Evolutionary conservation across 139 green algal genomes (phyloP), one percentile per base, ranked within the genome.

Genomic region (Astrephomene gubernaculifera): DNA sequence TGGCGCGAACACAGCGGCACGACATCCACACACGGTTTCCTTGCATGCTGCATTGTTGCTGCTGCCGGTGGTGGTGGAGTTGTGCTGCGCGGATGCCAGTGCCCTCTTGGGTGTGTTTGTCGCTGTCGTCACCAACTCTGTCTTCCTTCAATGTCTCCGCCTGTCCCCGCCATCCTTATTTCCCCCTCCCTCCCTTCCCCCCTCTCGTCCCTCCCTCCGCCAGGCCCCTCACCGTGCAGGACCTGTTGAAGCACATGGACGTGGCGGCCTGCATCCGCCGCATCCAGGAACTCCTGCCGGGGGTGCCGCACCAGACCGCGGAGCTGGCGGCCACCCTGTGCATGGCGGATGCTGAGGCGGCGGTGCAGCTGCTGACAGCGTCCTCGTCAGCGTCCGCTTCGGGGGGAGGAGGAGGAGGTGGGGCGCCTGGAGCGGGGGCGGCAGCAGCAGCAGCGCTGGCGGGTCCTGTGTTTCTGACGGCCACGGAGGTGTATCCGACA

Each of bases 271-370:
- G 79, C 64, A 85, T 85, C 33, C 45, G 44, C n/a, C 67, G 67
- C 25, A 76, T 85, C 33, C 63, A 76, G 63, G 79, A 85, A 36
- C 79, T 63, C 27, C 31, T 85, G 43, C 79, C 63, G 31, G 63
- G 63, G 25, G 52, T 85, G 0, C 79, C 79, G 4, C 45, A 75
- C 63, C 79, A 85, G 79, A 85, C 79, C 33, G 79, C 79, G 33
- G 79, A 85, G 64, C 79, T 85, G 79, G 79, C 79, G 43, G 79
- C 79, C 43, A 85, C 79, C 24, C 79, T 85, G 17, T 85, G 79
- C 65, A 85, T 85, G 65, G 79, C 79, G 44, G 79, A 85, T 64
- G 79, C 63, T 2, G 79, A 85, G 31, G 63, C 79, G 21, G 79
- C 79, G 4, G 79, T 85, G 79, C 79, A 85, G 63, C 65, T 85